These are phyloP conservation scores for Ceratorhiza oryzae-sativae DNA, from an alignment of 1,284 basidiomycete species.

Conservation along the genomic window DNA sequence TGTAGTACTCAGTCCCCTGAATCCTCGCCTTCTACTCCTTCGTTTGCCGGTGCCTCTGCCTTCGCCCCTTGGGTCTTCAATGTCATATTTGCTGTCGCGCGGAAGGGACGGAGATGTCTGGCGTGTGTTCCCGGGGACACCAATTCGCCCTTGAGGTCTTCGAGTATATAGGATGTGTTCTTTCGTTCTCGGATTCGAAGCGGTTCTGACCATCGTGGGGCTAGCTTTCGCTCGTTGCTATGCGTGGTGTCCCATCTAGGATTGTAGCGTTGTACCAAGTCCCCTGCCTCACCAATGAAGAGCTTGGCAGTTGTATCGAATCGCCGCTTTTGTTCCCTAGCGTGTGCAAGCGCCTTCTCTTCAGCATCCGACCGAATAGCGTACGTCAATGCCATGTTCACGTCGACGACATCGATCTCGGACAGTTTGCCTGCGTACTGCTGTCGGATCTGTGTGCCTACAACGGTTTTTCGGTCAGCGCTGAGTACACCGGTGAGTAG, in stretches of 20 bases:
- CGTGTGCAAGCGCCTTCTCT: conserved; percentile 25
- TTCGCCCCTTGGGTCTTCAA: not conserved
- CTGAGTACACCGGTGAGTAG: conserved; percentile 39
- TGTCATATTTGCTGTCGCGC: not conserved
- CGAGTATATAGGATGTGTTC: conserved; percentile 32
- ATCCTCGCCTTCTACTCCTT: conserved; percentile 43
- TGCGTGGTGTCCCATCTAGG: conserved; percentile 27
- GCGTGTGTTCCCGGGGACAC: conserved; percentile 9
- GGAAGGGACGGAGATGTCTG: not conserved
- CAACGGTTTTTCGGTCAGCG: not conserved
- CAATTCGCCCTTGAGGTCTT: conserved; percentile 8
- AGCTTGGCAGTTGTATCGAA: conserved; percentile 35
- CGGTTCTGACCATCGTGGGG: conserved; percentile 36
- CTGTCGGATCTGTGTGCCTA: not conserved
- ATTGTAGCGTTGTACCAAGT: conserved; percentile 41
- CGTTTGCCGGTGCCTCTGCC: not conserved
- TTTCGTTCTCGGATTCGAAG: conserved; percentile 8
- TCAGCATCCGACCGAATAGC: conserved; percentile 23
- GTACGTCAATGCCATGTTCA: conserved; percentile 41
- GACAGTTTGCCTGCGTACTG: not conserved
- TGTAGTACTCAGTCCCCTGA: not conserved
- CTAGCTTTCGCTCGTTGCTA: conserved; percentile 38
- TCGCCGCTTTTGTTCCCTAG: conserved; percentile 10
- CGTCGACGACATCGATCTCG: not conserved
- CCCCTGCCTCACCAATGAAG: conserved; percentile 13